Base-by-base conservation (phyloP, 208 protist genomes). In the Wallacemonas sp. region DNA sequence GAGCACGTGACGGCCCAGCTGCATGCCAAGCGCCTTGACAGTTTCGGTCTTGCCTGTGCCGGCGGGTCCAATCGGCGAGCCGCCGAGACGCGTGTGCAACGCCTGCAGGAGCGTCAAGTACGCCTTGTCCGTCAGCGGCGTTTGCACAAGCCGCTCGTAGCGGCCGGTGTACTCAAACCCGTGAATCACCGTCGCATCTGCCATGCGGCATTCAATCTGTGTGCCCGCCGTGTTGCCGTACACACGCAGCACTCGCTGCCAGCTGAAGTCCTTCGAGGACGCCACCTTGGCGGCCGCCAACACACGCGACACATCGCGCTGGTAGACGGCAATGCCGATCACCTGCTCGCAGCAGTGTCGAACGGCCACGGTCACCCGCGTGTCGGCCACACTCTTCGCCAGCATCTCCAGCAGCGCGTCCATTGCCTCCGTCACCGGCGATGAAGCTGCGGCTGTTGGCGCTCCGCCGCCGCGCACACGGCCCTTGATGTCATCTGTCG, bases 11-110 rank as follows among this genome's bases (percentile, higher is more conserved):
- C 98, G 80, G 54, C 98, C 98, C 0, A 99, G 85, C 77, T 99
- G 97, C 32, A 85, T 75, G 55, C 98, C 99, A 9, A 99, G 85
- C 12, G 97, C 96, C 83, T 99, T 99, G 19, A 99, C 98, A 3
- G 98, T 99, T 79, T 99, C 98, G 21, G 98, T 99, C 79, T 99
- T 99, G 53, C 98, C 98, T 0, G 98, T 99, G 32, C 98, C 98
- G 13, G 98, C 98, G 5, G 98, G 98, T 21, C 98, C 98, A 38
- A 99, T 97, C 53, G 98, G 98, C 32, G 90, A 96, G 63, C 98
- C 98, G 60, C 99, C 99, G 58, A 99, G 79, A 19, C 96, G 81
- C 0, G 89, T 92, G 68, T 99, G 87, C 19, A 99, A 69, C 1
- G 98, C 98, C 78, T 99, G 98, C 59, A 98, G 99, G 12, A 99